phyloP scores from a whole-genome alignment of 2,329 filamentous ascomycete species.

The Penicillium sp. region DNA sequence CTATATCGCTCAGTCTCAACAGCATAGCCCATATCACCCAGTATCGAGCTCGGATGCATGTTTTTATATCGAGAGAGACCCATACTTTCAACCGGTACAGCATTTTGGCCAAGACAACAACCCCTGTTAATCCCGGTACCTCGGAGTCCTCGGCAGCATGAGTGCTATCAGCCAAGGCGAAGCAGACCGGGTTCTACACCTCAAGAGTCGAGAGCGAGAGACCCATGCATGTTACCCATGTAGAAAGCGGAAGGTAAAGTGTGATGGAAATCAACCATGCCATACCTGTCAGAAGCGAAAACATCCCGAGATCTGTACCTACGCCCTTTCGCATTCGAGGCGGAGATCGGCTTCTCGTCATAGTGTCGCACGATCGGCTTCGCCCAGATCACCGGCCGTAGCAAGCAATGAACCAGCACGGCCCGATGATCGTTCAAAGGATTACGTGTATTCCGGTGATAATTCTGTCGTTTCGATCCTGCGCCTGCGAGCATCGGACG shows the following conservation, averaged over 20 bases:
- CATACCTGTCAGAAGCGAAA: constrained; percentile 27
- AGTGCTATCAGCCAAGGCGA: constrained; percentile 23
- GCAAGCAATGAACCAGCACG: background rate
- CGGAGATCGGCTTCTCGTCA: background rate
- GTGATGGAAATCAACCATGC: constrained; percentile 31
- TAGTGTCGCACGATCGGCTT: background rate
- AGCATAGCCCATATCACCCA: background rate
- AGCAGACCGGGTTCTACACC: constrained; percentile 29
- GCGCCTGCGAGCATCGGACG: constrained; percentile 26
- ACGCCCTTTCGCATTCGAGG: constrained; percentile 10
- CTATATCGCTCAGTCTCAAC: background rate
- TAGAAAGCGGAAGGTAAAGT: constrained; percentile 38
- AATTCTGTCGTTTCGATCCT: constrained; percentile 34
- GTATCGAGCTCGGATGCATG: background rate
- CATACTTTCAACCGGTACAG: background rate
- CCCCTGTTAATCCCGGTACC: background rate
- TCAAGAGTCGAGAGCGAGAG: constrained; percentile 32
- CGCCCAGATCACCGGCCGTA: background rate
- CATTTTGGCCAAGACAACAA: background rate
- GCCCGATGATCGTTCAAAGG: constrained; percentile 9
- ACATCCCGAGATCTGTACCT: constrained; percentile 32
- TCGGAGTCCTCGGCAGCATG: constrained; percentile 16
- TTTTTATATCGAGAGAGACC: background rate
- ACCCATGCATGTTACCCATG: constrained; percentile 36
- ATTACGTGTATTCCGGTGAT: constrained; percentile 31